These are phyloP conservation scores for Tetraselmis striata DNA, from an alignment of 139 green algal genomes.

Conservation along the genomic window DNA sequence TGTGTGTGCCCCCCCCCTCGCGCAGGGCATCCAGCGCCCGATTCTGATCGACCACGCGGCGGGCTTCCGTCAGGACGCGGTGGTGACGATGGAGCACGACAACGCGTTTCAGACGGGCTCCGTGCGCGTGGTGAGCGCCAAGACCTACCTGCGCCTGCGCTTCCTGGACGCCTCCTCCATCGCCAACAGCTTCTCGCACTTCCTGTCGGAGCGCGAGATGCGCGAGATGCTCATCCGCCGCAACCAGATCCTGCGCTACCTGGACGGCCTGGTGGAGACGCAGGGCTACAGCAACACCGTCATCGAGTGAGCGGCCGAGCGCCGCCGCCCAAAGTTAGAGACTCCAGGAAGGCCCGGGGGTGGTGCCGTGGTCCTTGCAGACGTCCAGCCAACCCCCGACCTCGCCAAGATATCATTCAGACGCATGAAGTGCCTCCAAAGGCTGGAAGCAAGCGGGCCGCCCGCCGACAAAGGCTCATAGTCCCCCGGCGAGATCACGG, in stretches of 20 bases:
- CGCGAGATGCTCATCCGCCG: constrained; percentile 41
- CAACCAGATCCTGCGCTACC: constrained; percentile 59
- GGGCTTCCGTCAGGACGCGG: constrained; percentile 48
- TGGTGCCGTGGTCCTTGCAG: too few species aligned
- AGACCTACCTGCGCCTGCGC: constrained; percentile 71
- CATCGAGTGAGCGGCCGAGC: constrained; percentile 22
- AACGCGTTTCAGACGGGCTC: constrained; percentile 72
- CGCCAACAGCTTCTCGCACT: constrained; percentile 27
- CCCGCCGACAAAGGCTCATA: too few species aligned
- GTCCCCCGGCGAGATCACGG: too few species aligned
- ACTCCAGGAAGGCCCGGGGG: too few species aligned
- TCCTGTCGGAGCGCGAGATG: constrained; percentile 46
- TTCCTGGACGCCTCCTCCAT: constrained; percentile 55
- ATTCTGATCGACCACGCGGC: constrained; percentile 82
- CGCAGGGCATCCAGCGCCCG: constrained; percentile 16
- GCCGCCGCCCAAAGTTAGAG: too few species aligned
- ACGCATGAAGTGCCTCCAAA: too few species aligned
- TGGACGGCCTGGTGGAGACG: constrained; percentile 61
- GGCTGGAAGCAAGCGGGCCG: too few species aligned
- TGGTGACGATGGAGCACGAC: constrained; percentile 54
- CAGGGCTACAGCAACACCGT: constrained; percentile 54
- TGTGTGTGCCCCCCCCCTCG: background rate
- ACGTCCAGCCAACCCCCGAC: too few species aligned
- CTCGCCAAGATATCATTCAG: too few species aligned
- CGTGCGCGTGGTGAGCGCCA: constrained; percentile 42